Evolutionary conservation across 192 early-diverging fungal species (phyloP), one percentile per base, ranked within the genome.

Genomic region (Entomortierella beljakovae): DNA sequence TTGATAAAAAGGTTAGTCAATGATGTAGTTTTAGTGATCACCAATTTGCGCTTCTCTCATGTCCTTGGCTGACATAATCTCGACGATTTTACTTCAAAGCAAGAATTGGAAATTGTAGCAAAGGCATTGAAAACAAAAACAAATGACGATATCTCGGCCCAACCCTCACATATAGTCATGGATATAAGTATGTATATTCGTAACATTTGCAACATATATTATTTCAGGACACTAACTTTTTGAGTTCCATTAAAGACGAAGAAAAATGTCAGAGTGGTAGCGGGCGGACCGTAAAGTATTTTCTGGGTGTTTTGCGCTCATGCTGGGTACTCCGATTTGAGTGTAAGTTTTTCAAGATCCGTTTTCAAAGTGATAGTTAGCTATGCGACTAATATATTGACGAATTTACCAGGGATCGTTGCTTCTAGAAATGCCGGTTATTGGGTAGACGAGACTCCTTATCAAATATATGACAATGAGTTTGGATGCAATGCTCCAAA

Each of bases 271-370:
- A 31, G 26, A 53, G 22, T 46, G 75, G 75, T 6, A 40, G 38
- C 15, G 68, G 68, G 10, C 42, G 75, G 43, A 79, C 75, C 1
- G 62, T 79, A 6, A 79, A 79, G 26, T 69, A 53, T 15, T 64
- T 79, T 23, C 31, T 79, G 53, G 75, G 67, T 23, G 52, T 79
- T 15, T 31, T 79, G 0, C 49, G 57, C 0, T 31, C 50, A 6
- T 64, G 61, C 5, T 70, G 75, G 75, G 67, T 79, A 6, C 57
- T 79, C 8, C 64, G 67, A 60, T 70, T 52, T 26, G 75, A 79
- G 25, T 79, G 75, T 79, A 70, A 37, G 61, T 33, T 16, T 43
- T 43, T 43, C 10, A 43, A 18, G 42, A 43, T 18, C 10, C 18
- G 18, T 13, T 43, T 9, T 13, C 10, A 43, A 9, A 43, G 9